Evolutionary conservation across 805 yeast genomes (phyloP).

Genomic region (Pichia rugopelliculosa): DNA sequence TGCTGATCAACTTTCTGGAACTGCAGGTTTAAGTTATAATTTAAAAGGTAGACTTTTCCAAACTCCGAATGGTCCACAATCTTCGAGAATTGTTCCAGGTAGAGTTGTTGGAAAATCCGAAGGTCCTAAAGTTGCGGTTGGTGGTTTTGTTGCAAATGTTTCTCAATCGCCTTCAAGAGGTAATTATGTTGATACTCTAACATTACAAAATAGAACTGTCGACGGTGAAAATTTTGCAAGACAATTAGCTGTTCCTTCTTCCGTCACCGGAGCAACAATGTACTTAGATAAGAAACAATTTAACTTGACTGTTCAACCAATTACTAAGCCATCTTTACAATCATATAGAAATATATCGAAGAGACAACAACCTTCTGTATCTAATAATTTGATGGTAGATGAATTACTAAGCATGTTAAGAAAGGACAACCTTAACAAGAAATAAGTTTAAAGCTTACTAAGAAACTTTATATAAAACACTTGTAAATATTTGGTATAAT

Average conservation of each 20-base stretch:
- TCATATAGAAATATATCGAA: background rate
- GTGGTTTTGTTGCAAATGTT: constrained; percentile 32
- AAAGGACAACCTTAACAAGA: background rate
- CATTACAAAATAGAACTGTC: constrained; percentile 22
- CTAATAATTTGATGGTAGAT: background rate
- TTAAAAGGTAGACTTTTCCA: constrained; percentile 61
- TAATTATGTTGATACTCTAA: constrained; percentile 15
- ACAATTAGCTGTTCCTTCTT: constrained; percentile 24
- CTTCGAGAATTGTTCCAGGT: constrained; percentile 54
- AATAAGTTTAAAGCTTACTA: background rate
- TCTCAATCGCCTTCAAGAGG: constrained; percentile 17
- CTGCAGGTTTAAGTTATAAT: constrained; percentile 69
- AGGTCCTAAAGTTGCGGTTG: constrained; percentile 46
- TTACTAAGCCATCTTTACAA: background rate
- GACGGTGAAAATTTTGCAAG: constrained; percentile 23
- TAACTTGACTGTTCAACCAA: constrained; percentile 18
- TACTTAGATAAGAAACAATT: constrained; percentile 18
- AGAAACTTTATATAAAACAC: background rate
- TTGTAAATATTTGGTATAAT: background rate
- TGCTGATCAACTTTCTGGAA: constrained; percentile 38
- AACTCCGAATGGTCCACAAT: constrained; percentile 62
- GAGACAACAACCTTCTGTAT: background rate
- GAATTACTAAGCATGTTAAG: background rate
- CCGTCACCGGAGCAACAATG: constrained; percentile 22
- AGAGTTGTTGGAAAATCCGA: constrained; percentile 45